A percentile compares a stretch with the other conserved stretches of the same genome.
Conservation (phyloP, 441 rosid genomes). For the Eugenia klotzschiana region DNA sequence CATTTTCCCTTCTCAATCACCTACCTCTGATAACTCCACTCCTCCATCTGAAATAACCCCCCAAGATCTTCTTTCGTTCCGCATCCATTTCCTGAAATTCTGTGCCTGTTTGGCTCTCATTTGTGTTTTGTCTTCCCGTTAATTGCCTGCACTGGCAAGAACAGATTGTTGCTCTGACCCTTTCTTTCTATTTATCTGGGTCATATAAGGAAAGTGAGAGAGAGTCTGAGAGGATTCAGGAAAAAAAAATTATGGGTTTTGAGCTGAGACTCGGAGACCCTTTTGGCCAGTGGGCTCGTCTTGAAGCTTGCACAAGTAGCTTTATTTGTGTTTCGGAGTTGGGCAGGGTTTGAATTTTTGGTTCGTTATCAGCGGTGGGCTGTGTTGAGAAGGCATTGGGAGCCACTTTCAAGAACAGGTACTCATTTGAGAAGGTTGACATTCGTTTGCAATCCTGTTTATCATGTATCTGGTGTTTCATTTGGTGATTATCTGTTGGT, state of each 20-base stretch:
- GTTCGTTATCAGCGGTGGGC: background rate
- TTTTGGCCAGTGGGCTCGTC: background rate
- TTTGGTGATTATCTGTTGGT: background rate
- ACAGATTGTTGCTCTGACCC: background rate
- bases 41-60: background rate
- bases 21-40: constrained; percentile 1
- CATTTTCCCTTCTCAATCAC: background rate
- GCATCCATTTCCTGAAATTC: background rate
- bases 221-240: background rate
- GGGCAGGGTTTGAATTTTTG: background rate
- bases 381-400: background rate
- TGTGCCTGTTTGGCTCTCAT: background rate
- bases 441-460: background rate
- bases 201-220: background rate
- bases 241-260: background rate
- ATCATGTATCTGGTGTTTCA: background rate
- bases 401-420: background rate
- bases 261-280: background rate
- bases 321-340: background rate
- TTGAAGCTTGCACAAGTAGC: background rate
- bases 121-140: background rate
- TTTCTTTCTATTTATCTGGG: background rate
- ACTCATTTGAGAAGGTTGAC: background rate
- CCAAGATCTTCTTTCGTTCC: background rate
- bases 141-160: background rate